Evolutionary conservation across 257 asterid species (phyloP).

Genomic region (Lavandula angustifolia): DNA sequence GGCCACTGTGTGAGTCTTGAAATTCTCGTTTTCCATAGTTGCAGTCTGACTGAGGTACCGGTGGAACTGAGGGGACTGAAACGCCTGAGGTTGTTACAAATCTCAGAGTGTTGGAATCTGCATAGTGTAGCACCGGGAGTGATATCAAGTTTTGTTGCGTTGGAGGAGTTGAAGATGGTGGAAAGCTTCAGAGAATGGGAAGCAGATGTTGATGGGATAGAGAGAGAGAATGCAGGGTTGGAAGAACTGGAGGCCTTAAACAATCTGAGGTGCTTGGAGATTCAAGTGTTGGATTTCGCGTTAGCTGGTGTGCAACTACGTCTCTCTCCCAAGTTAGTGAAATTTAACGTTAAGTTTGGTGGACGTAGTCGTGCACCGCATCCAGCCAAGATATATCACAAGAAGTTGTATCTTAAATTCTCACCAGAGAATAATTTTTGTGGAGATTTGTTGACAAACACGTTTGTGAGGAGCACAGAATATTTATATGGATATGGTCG

Average conservation of each 20-base stretch:
- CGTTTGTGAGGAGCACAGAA: not conserved
- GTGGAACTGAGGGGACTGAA: not conserved
- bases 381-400: too few species aligned
- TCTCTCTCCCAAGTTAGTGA: slow-evolving; percentile 2
- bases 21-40: not conserved
- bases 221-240: not conserved
- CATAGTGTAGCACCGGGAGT: slow-evolving; percentile 1
- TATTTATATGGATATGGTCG: not conserved
- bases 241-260: slow-evolving; percentile 3
- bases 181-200: slow-evolving; percentile 7
- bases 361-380: not conserved
- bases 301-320: not conserved
- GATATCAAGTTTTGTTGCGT: not conserved
- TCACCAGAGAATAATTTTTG: not conserved
- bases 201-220: not conserved
- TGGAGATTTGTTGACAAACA: not conserved
- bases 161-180: slow-evolving; percentile 21
- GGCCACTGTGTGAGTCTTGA: slow-evolving; percentile 5
- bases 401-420: not conserved
- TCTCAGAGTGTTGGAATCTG: not conserved
- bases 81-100: not conserved
- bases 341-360: not conserved
- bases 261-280: slow-evolving; percentile 4
- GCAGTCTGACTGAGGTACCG: not conserved
- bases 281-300: not conserved